Conservation (phyloP, 192 early-diverging fungal species). For the Backusella macrospora region DNA sequence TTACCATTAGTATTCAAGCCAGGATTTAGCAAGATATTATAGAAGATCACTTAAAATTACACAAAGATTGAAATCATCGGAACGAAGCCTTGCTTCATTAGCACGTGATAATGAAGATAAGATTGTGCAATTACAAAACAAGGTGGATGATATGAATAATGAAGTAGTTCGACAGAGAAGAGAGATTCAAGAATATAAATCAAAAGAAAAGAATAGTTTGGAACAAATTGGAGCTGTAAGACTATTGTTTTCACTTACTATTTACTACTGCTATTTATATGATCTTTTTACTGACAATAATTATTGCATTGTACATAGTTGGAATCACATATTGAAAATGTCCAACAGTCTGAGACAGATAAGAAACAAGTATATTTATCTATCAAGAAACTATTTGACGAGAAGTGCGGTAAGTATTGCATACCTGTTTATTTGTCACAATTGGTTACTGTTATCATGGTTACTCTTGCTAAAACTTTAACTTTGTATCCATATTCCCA, state of each 20-base stretch:
- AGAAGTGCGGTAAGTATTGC: slow-evolving; percentile 42
- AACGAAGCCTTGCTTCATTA: slow-evolving; percentile 45
- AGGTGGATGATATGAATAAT: slow-evolving; percentile 45
- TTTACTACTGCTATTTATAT: neutral
- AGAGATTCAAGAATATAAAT: slow-evolving; percentile 47
- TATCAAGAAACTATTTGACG: slow-evolving; percentile 43
- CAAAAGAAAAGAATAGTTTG: slow-evolving; percentile 47
- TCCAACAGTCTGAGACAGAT: slow-evolving; percentile 40
- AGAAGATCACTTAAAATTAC: slow-evolving; percentile 42
- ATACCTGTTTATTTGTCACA: neutral
- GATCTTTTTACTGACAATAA: neutral
- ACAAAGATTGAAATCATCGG: slow-evolving; percentile 46
- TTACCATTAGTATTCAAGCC: slow-evolving; percentile 16
- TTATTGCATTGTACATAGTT: slow-evolving; percentile 25
- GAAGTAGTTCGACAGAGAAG: slow-evolving; percentile 39
- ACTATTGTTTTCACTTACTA: neutral
- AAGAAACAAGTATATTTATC: slow-evolving; percentile 47
- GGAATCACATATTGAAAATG: slow-evolving; percentile 42
- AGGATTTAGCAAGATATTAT: slow-evolving; percentile 37
- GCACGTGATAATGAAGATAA: slow-evolving; percentile 50
- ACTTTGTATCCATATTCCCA: neutral
- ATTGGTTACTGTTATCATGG: neutral
- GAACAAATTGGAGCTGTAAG: slow-evolving; percentile 47
- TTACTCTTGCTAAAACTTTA: neutral
- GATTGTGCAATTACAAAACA: slow-evolving; percentile 44